Conservation (phyloP, 2,329 filamentous ascomycete genomes). For the Pseudogymnoascus sp. region DNA sequence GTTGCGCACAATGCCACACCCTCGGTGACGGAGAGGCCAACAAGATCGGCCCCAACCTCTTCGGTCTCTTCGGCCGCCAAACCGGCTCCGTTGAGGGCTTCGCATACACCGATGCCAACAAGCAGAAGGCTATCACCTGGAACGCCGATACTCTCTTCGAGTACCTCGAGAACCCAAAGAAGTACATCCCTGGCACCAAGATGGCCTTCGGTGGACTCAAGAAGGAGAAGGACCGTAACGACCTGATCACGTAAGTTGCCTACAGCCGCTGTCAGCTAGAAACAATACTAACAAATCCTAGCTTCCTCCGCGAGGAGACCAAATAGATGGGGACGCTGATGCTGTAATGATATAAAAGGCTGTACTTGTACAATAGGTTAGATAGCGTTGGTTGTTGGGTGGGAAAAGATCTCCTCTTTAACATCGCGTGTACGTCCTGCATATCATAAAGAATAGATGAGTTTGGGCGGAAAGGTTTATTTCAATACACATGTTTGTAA, state of each 20-base stretch:
- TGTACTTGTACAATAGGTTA: slow-evolving; percentile 9
- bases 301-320: slow-evolving; percentile 62
- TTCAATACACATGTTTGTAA: background rate
- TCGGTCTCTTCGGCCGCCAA: slow-evolving; percentile 97
- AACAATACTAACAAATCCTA: slow-evolving; percentile 24
- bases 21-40: slow-evolving; percentile 82
- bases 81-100: slow-evolving; percentile 85
- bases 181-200: slow-evolving; percentile 99
- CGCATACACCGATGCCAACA: slow-evolving; percentile 99
- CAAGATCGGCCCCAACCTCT: slow-evolving; percentile 96
- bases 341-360: slow-evolving; percentile 25
- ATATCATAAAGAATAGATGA: slow-evolving; percentile 5
- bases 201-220: slow-evolving; percentile 99
- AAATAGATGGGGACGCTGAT: slow-evolving; percentile 44
- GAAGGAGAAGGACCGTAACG: slow-evolving; percentile 99
- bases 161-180: slow-evolving; percentile 99
- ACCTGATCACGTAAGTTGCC: slow-evolving; percentile 85
- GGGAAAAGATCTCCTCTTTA: slow-evolving; percentile 4
- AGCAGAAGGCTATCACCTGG: slow-evolving; percentile 90
- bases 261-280: slow-evolving; percentile 7
- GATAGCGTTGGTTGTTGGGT: slow-evolving; percentile 5
- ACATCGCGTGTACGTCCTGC: slow-evolving; percentile 4
- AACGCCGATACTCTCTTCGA: slow-evolving; percentile 79
- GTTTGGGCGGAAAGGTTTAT: background rate
- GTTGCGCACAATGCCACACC: slow-evolving; percentile 98